Evolutionary conservation across 441 rosid genomes (phyloP), one percentile per base, ranked within the genome.

Genomic region (Melianthus villosus): DNA sequence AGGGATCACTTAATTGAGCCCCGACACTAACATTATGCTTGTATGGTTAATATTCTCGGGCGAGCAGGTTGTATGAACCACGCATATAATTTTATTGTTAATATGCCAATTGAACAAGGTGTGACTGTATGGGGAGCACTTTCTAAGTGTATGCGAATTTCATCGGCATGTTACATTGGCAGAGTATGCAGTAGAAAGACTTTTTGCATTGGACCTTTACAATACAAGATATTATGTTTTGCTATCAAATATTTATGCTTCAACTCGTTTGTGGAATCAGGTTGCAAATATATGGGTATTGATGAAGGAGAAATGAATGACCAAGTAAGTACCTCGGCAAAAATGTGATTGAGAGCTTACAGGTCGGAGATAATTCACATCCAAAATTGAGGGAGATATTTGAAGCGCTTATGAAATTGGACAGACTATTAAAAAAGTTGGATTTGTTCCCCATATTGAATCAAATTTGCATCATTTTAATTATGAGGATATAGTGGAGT

Each of bases 221-320:
- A 74, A 72, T 56, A 77, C 73, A 15, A 84, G 92, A 39, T 79
- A 77, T 43, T 79, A 70, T 44, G 80, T 83, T 48, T 87, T 72
- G 65, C 79, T 83, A 22, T 79, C 92, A 12, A 77, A 83, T 54
- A 78, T 83, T 48, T 83, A 83, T 46, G 94, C 92, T 48, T 67
- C 82, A 30, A 67, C 68, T 4, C 50, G 65, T 40, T 34, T 74
- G 56, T 79, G 84, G 87, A 71, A 71, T 45, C 53, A 30, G 16
- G 77, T 79, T 51, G 68, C 69, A 40, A 74, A 63, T 48, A 12
- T 79, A 27, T 60, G 86, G 5, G 54, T 68, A 33, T 34, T 51
- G 61, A 79, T 77, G 91, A 77, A 40, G 56, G 76, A 67, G 58
- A 71, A 53, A 54, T 78, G 92, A 53, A 54, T 78, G 92, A 16